Conservation (phyloP, 2,329 filamentous ascomycete genomes). For the Geosmithia morbida region DNA sequence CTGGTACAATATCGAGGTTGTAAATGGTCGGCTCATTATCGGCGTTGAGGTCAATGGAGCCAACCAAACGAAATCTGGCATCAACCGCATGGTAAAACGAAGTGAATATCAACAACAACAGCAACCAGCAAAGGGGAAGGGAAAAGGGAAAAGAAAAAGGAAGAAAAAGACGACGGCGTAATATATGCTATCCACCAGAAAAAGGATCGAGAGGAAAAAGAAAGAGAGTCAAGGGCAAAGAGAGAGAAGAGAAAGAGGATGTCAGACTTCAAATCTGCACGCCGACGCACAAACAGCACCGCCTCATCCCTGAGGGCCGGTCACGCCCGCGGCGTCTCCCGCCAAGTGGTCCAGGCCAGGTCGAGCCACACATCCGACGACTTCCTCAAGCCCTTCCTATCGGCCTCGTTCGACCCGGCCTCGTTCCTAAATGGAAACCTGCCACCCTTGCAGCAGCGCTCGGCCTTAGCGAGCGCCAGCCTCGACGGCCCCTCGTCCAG, state of each 20-base stretch:
- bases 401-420: conserved; percentile 65
- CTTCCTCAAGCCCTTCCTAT: conserved; percentile 60
- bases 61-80: background rate
- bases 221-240: no score
- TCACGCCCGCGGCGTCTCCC: conserved; percentile 23
- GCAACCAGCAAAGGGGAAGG: no score
- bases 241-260: background rate
- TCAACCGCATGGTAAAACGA: background rate
- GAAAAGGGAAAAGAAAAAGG: no score
- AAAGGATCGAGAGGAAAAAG: no score
- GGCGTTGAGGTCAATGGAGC: conserved; percentile 7
- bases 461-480: conserved; percentile 2
- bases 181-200: no score
- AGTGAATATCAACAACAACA: background rate
- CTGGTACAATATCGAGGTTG: background rate
- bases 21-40: conserved; percentile 16
- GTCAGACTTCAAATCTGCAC: conserved; percentile 15
- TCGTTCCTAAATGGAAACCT: conserved; percentile 73
- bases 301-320: conserved; percentile 21
- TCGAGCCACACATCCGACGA: conserved; percentile 56
- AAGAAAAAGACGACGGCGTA: no score
- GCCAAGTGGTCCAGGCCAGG: conserved; percentile 26
- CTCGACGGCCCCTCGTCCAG: background rate
- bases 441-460: conserved; percentile 45
- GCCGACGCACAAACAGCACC: conserved; percentile 32